Conservation (phyloP, 371 early-diverging fungal species). For the Dinochytrium kinnereticum region DNA sequence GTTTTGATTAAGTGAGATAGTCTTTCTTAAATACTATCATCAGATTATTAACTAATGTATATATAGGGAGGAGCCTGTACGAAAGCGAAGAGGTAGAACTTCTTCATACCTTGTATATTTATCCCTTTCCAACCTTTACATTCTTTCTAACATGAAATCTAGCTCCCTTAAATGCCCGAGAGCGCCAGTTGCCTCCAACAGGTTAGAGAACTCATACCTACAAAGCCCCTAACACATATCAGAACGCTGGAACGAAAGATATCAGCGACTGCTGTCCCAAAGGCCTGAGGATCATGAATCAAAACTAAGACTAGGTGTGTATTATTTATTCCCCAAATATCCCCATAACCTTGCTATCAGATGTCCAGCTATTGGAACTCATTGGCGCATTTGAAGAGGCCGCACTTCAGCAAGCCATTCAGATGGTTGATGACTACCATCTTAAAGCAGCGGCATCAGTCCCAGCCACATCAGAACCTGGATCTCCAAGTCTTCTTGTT, state of each 20-base stretch:
- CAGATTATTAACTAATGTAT: too few relatives aligned
- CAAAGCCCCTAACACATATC: too few relatives aligned
- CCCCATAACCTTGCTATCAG: slow-evolving; percentile 12
- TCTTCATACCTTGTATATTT: neutral
- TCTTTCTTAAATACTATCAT: neutral
- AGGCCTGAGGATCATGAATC: slow-evolving; percentile 35
- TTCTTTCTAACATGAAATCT: too few relatives aligned
- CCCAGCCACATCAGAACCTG: slow-evolving; percentile 16
- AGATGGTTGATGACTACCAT: slow-evolving; percentile 58
- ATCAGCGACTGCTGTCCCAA: slow-evolving; percentile 43
- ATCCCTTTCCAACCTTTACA: neutral
- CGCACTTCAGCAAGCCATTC: slow-evolving; percentile 40
- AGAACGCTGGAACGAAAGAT: slow-evolving; percentile 53
- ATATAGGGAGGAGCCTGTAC: neutral
- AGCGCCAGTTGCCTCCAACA: too few relatives aligned
- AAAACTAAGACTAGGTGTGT: slow-evolving; percentile 39
- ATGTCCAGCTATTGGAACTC: slow-evolving; percentile 50
- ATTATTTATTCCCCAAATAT: neutral
- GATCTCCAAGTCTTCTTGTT: slow-evolving; percentile 8
- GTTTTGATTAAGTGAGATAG: neutral
- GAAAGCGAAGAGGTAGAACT: neutral
- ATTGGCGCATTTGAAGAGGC: slow-evolving; percentile 56
- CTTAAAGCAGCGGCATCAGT: slow-evolving; percentile 8
- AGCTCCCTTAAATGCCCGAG: too few relatives aligned
- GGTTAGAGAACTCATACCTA: too few relatives aligned